Percentiles rank a stretch among this genome's conserved stretches.
Evolutionary conservation across 2,329 filamentous ascomycete genomes (phyloP).

Genomic region (Hymenoscyphus fructigenus): DNA sequence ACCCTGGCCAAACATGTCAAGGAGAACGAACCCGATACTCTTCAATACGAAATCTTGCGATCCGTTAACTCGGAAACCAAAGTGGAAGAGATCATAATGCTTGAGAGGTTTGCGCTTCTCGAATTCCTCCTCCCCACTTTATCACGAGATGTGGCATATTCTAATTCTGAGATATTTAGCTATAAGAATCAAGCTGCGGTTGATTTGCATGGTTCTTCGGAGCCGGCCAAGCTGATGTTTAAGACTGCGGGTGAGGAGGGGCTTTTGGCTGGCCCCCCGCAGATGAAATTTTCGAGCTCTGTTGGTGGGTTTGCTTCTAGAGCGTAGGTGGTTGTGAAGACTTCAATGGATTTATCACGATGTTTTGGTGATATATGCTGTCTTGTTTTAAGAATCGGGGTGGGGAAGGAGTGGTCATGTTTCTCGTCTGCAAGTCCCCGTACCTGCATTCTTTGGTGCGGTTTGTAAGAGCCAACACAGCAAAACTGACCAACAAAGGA

Average conservation of each 20-base stretch:
- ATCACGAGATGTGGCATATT: not conserved
- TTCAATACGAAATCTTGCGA: slow-evolving; percentile 30
- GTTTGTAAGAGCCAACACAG: not conserved
- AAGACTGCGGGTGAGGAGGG: slow-evolving; percentile 29
- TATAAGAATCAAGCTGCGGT: slow-evolving; percentile 34
- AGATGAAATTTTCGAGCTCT: slow-evolving; percentile 31
- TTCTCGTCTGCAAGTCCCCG: not conserved
- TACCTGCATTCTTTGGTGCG: not conserved
- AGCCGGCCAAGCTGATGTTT: slow-evolving; percentile 24
- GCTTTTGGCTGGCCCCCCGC: slow-evolving; percentile 24
- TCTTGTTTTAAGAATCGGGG: not conserved
- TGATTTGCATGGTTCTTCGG: slow-evolving; percentile 26
- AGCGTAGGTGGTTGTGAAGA: slow-evolving; percentile 14
- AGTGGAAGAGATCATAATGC: slow-evolving; percentile 31
- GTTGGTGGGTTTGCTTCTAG: slow-evolving; percentile 31
- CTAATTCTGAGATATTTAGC: slow-evolving; percentile 17
- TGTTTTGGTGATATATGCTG: not conserved
- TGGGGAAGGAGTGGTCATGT: not conserved
- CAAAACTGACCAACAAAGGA: not conserved
- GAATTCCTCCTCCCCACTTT: not conserved
- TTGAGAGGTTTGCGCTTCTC: slow-evolving; percentile 34
- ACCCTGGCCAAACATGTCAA: slow-evolving; percentile 26
- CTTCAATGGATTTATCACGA: not conserved
- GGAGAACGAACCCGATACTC: slow-evolving; percentile 31
- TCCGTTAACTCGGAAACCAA: slow-evolving; percentile 31